Base-by-base conservation (phyloP, 352 stramenopile genomes). In the Pythium aristosporum region DNA sequence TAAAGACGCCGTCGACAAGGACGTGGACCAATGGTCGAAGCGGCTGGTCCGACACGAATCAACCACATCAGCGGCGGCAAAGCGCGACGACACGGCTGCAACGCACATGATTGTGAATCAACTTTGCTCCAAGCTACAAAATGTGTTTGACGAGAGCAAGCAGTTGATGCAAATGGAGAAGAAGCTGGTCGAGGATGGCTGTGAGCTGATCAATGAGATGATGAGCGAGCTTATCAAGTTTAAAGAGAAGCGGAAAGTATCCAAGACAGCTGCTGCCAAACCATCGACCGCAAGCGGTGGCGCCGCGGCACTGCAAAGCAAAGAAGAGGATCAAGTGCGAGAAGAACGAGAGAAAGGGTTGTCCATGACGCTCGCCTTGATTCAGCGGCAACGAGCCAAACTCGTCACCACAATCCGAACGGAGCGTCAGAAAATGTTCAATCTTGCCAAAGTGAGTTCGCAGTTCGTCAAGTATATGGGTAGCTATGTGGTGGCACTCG, bases 321-420 rank as follows among this genome's bases (percentile, higher is more conserved):
- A 85, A 62, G 86, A 95, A 61, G 72, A 84, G 13, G 76, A 87
- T 20, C 80, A 91, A 30, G 30, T 91, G 9, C 63, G 85, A 12
- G 86, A 95, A 63, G 86, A 95, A 46, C 81, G 82, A 5, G 83
- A 91, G n/a, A 91, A 91, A 32, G 86, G 84, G 0, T 60, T 95
- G 25, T 70, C 73, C 0, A 94, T 95, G 65, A 92, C 81, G 0
- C 65, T 92, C 8, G 63, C 80, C 0, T 77, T 95, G 46, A 74
- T 95, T 18, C 78, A 88, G 15, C 69, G 56, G 2, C 83, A 93
- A 52, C 82, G 83, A 6, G 56, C 74, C 2, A 63, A 67, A 15
- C 68, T 91, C 0, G 69, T 93, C 10, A 65, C 70, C 13, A 76
- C 77, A 4, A 78, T 95, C 34, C 80, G 83, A 50, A 65, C 60